A percentile compares a stretch with the other conserved stretches of the same genome.
phyloP scores from a whole-genome alignment of 2,329 filamentous ascomycete genomes.

The Cryphonectria carpinicola region DNA sequence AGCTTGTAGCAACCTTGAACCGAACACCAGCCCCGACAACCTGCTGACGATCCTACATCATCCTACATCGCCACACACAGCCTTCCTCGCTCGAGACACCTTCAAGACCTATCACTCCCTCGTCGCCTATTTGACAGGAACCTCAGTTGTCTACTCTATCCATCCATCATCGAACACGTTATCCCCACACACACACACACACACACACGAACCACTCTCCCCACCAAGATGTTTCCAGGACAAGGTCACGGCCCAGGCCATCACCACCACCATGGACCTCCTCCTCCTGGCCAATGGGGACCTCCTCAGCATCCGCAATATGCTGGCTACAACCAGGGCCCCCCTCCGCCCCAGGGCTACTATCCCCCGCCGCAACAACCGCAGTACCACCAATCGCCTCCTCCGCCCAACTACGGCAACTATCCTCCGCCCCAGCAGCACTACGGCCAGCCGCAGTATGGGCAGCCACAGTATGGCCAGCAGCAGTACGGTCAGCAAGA shows the following conservation, averaged over 20 bases:
- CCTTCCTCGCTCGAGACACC: neutral
- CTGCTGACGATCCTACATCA: neutral
- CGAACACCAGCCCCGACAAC: neutral
- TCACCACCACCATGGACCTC: constrained; percentile 28
- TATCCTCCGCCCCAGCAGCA: constrained; percentile 17
- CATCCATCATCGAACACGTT: neutral
- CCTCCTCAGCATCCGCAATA: constrained; percentile 14
- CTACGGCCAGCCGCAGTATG: constrained; percentile 16
- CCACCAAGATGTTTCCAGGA: constrained; percentile 32
- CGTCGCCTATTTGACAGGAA: neutral
- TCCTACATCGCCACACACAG: neutral
- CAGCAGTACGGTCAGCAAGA: constrained; percentile 15
- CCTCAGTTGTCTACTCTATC: neutral
- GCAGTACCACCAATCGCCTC: constrained; percentile 10
- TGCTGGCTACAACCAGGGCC: constrained; percentile 15
- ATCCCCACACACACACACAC: too few species aligned
- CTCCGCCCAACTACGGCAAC: constrained; percentile 28
- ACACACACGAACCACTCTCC: neutral
- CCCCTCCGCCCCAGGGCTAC: constrained; percentile 17
- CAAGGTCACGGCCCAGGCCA: constrained; percentile 34
- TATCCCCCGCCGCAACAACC: constrained; percentile 9
- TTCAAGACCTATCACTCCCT: neutral
- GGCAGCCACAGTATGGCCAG: constrained; percentile 23
- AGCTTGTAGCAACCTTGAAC: neutral
- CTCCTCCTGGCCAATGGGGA: constrained; percentile 26